Percentiles rank a stretch among this genome's conserved stretches.
Conservation (phyloP, 371 early-diverging fungal genomes). For the Mortierella polycephala region DNA sequence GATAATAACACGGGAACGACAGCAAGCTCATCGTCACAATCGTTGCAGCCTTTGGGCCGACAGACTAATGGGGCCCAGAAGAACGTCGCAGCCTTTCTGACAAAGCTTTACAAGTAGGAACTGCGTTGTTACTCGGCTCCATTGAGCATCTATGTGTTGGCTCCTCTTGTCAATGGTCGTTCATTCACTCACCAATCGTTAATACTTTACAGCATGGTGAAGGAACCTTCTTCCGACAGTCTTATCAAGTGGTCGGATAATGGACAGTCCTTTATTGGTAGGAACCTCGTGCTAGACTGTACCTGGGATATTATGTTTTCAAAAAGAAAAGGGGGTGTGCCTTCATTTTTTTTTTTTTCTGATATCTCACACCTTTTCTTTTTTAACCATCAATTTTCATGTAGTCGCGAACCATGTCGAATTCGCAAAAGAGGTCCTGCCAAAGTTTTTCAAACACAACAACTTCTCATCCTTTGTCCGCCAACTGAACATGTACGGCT, state of each 20-base stretch:
- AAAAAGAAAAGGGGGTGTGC: background rate
- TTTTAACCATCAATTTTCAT: background rate
- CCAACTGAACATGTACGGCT: slow-evolving; percentile 95
- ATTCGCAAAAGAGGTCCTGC: slow-evolving; percentile 87
- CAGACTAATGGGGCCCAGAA: slow-evolving; percentile 49
- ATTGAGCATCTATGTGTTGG: background rate
- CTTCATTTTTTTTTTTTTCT: background rate
- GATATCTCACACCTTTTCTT: background rate
- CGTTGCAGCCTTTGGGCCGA: slow-evolving; percentile 30
- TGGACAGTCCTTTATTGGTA: slow-evolving; percentile 80
- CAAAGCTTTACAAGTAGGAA: slow-evolving; percentile 84
- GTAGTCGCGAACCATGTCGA: slow-evolving; percentile 76
- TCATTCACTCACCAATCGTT: background rate
- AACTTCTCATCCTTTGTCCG: slow-evolving; percentile 95
- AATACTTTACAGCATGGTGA: slow-evolving; percentile 68
- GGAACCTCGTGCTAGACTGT: background rate
- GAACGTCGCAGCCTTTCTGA: slow-evolving; percentile 88
- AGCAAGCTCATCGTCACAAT: slow-evolving; percentile 10
- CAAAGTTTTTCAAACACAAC: slow-evolving; percentile 92
- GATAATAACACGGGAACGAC: background rate
- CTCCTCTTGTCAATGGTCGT: too few species aligned
- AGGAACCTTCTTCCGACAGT: slow-evolving; percentile 72
- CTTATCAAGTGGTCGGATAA: slow-evolving; percentile 83
- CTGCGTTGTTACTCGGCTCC: slow-evolving; percentile 4
- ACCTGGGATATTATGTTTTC: background rate